These are phyloP conservation scores for Pelargonium nanum DNA, from an alignment of 345 rosid genomes.

Conservation along the genomic window DNA sequence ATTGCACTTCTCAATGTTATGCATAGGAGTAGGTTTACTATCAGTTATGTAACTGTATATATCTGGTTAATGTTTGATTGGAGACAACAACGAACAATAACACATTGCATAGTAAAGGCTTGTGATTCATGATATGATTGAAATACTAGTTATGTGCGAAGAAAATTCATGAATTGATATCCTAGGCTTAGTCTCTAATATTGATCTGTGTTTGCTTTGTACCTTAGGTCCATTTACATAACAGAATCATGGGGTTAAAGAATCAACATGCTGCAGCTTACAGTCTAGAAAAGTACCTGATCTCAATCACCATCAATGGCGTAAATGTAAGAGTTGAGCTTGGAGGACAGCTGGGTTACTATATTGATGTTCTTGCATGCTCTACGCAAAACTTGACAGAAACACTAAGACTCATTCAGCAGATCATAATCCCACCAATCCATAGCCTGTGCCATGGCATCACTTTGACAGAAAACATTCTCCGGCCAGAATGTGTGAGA, in stretches of 20 bases:
- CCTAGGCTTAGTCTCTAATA: neutral
- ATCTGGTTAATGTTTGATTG: too few species aligned
- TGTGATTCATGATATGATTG: neutral
- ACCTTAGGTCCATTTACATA: slow-evolving; percentile 76
- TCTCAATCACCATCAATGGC: slow-evolving; percentile 67
- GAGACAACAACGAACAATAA: too few species aligned
- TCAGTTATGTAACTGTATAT: neutral
- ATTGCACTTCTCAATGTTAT: neutral
- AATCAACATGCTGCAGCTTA: slow-evolving; percentile 84
- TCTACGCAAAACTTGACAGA: slow-evolving; percentile 83
- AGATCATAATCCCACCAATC: slow-evolving; percentile 71
- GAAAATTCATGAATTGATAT: neutral
- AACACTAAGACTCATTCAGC: slow-evolving; percentile 65
- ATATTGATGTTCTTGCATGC: slow-evolving; percentile 80
- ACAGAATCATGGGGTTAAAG: slow-evolving; percentile 60
- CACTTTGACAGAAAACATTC: slow-evolving; percentile 61
- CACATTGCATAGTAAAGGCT: neutral
- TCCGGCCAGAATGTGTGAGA: slow-evolving; percentile 73
- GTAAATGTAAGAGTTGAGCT: slow-evolving; percentile 72
- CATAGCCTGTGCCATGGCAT: slow-evolving; percentile 76
- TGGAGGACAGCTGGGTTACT: slow-evolving; percentile 81
- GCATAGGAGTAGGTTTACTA: neutral
- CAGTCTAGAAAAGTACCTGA: slow-evolving; percentile 71
- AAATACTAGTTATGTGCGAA: neutral
- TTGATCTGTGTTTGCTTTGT: neutral